Base-by-base conservation (phyloP, 148 eudicot genomes). In the Dysphania ambrosioides region DNA sequence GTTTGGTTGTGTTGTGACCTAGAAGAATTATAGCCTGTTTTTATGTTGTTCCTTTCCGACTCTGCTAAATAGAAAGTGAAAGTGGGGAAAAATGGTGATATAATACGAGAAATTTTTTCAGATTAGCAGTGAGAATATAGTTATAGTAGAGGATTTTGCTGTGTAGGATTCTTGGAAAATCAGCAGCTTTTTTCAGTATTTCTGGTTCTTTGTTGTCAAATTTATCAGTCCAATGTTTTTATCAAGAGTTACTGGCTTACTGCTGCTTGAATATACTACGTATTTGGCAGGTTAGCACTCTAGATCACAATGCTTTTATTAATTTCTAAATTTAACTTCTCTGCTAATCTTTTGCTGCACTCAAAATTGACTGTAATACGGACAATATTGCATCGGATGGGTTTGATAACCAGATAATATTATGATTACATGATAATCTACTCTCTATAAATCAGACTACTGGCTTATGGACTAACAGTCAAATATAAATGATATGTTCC, bases 121-220 rank as follows among this genome's bases (percentile, higher is more conserved):
- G 23, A n/a, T 23, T 38, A 38, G 31, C 29, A 24, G 27, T 21
- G 68, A 64, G n/a, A 64, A 32, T 35, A 21, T 40, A 34, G 38
- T 65, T 38, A 51, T 66, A 7, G 38, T 75, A 51, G n/a, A n/a
- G 66, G 36, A 68, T 36, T 53, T 56, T 57, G 40, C 62, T 53
- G 72, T 68, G 70, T 29, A 56, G 5, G 36, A 51, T 29, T 76
- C 60, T 26, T 58, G 41, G 42, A 57, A 16, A 57, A 44, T 24
- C 36, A 41, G 79, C 57, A 42, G 68, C 72, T 40, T 58, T 5
- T 24, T 30, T 66, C 51, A 38, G 40, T 10, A 5, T 35, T 47
- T 16, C 53, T 47, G 1, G 53, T 1, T 47, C 53, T 47, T n/a
- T n/a, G n/a, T n/a, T n/a, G n/a, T n/a, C n/a, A n/a, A 0, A 2